Base-by-base conservation (phyloP, 2,329 filamentous ascomycete genomes). In the Xylaria arbuscula region DNA sequence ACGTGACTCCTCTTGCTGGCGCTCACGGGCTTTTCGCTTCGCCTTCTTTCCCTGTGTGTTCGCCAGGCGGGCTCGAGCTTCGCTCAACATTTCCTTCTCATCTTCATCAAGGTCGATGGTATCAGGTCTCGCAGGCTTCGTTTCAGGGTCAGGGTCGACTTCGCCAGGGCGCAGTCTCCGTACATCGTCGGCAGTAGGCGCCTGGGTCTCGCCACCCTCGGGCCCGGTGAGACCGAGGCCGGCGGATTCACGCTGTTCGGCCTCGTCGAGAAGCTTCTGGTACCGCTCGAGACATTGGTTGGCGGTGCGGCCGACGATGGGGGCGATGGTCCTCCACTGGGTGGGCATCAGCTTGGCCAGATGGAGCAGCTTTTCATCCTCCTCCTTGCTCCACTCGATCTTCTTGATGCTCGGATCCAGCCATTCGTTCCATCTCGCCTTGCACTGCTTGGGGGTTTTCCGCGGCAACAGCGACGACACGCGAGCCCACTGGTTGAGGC, bases 31-130 rank as follows among this genome's bases (percentile, higher is more conserved):
- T 86, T 99, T 99, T 74, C 96, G 86, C 86, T 99, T 99, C 7
- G 96, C 96, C 84, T 99, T 99, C 83, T 99, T 99, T 79, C 96
- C 96, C 81, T 98, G 96, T 11, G 96, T 98, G 77, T 99, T 99
- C 71, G 96, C 96, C 72, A 99, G 84, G 83, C 96, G 93, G 64
- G 96, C 96, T 78, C 96, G 93, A 74, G 96, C 96, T 83, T 99
- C 96, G 79, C 94, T 98, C 77, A 99, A 82, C 96, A 99, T 99
- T 82, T 99, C 96, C 84, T 99, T 98, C 81, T 99, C 96, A 78
- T 99, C 96, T 80, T 99, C 96, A 78, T 99, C 96, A 76, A 99
- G 89, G 81, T 99, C 96, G 78, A 99, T 96, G 6, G 96, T 98
- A 80, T 99, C 96, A 47, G 96, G 96, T 68, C 94, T 88, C 42